Evolutionary conservation across 257 asterid genomes (phyloP), one percentile per base, ranked within the genome.

Genomic region (Solanum gandarillasii): DNA sequence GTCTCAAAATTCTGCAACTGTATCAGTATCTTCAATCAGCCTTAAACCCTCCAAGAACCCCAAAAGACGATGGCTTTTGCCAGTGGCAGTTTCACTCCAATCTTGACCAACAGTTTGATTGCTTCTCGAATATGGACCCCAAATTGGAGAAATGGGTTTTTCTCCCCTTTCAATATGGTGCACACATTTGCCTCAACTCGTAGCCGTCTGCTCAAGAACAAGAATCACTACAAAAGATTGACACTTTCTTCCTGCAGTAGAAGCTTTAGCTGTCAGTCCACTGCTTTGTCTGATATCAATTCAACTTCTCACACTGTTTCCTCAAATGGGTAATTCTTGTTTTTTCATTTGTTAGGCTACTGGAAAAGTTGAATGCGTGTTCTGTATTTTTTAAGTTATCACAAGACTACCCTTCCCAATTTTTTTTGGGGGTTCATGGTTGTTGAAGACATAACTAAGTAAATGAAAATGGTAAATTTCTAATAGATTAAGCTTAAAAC

Each of bases 321-420:
- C 85, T 91, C 94, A 31, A 88, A 88, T 89, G 91, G 97, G 99
- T 96, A 93, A 41, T 65, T 70, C 67, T 91, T 87, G 12, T 16
- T 60, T 88, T 48, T 52, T 18, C 43, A 46, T 78, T 78, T 78
- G 62, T 41, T 27, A 8, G 31, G 43, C 68, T 81, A 12, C 62
- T 79, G 67, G 9, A 43, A 8, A 79, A 25, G 67, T 46, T 79
- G 67, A 43, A 79, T 79, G 29, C 34, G 3, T 76, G 32, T 39
- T 36, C 31, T 36, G 31, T 36, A 11, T 21, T 74, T 74, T 58
- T 48, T 48, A 48, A 48, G 21, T 48, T 46, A 46, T 46, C 55
- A 46, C 55, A 46, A 46, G 20, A 46, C 20, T 46, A 46, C 55
- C 55, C 55, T 46, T 46, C 20, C 58, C 58, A 46, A 46, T 4